These are phyloP conservation scores for Thecaphora thlaspeos DNA, from an alignment of 1,284 basidiomycete genomes.

Conservation along the genomic window DNA sequence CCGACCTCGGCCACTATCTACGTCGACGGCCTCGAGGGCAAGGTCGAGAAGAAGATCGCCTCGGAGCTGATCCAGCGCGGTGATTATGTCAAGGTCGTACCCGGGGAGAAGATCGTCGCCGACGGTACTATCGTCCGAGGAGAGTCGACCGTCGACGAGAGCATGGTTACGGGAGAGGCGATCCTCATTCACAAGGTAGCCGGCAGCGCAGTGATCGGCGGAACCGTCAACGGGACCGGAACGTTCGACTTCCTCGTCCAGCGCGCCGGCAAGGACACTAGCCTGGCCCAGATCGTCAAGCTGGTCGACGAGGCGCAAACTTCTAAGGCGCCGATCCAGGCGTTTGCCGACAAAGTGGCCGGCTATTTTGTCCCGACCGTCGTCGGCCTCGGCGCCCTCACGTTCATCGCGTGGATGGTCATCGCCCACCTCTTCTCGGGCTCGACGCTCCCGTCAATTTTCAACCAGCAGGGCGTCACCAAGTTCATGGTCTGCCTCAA, in stretches of 20 bases:
- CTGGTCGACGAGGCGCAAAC: conserved; percentile 98
- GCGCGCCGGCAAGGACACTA: conserved; percentile 92
- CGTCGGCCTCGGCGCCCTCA: conserved; percentile 75
- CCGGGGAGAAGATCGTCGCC: conserved; percentile 93
- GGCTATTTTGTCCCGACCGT: conserved; percentile 94
- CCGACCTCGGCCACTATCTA: conserved; percentile 96
- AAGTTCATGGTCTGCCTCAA: conserved; percentile 91
- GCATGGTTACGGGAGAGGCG: conserved; percentile 96
- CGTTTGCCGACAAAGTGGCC: conserved; percentile 89
- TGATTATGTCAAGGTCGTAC: conserved; percentile 89
- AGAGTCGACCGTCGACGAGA: conserved; percentile 87
- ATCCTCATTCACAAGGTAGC: conserved; percentile 78
- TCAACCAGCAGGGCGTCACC: conserved; percentile 76
- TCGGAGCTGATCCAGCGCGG: conserved; percentile 93
- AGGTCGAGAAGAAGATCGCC: conserved; percentile 81
- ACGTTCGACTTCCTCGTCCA: conserved; percentile 94
- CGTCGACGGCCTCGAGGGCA: conserved; percentile 63
- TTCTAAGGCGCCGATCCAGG: conserved; percentile 95
- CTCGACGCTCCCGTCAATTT: conserved; percentile 71
- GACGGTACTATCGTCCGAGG: conserved; percentile 87
- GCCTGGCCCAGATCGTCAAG: conserved; percentile 90
- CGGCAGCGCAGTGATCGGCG: conserved; percentile 86
- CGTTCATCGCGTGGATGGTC: conserved; percentile 82
- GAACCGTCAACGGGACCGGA: conserved; percentile 92
- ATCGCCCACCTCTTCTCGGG: conserved; percentile 67